Evolutionary conservation across 495 filamentous ascomycete genomes (phyloP), one percentile per base, ranked within the genome.

Genomic region (Hyaloscypha variabilis): DNA sequence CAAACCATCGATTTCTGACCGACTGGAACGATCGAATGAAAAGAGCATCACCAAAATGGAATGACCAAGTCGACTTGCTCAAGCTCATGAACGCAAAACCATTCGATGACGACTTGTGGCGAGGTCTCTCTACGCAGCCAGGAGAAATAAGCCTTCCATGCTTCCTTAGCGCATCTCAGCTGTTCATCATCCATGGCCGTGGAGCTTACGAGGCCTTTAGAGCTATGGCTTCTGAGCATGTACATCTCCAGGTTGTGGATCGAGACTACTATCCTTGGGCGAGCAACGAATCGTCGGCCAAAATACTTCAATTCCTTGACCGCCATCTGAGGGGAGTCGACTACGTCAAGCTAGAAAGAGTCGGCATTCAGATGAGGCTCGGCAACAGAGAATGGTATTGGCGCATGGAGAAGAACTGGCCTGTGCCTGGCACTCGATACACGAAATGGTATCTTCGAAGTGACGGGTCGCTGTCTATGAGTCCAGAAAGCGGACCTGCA

Each of bases 351-450:
- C 34, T 60, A 34, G 58, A 60, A 26, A 60, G 36, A 26, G 58
- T 60, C n/a, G 58, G 58, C 31, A 60, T 60, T 49, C 58, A 60
- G 24, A 60, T 60, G 58, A 29, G 58, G 36, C 58, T 60, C 19
- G 58, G 58, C n/a, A 24, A 6, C 58, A 6, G 25, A 49, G 49
- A 17, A 26, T 60, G 58, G 58, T 60, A 60, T 60, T 60, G 58
- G 58, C 58, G 58, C 58, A 60, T 42, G 34, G 58, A 60, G 26
- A 60, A 6, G 6, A 24, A 60, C 58, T 60, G 6, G 6, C 58
- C 58, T 24, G 6, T 60, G n/a, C 58, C 58, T 60, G 58, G 34
- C 10, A 60, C 58, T 24, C 10, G 21, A 49, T 60, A 60, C 36
- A 60, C 58, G 13, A 60, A 24, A 26, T 60, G 58, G 58, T 26